Base-by-base conservation (phyloP, 371 early-diverging fungal genomes). In the Mucor irregularis region DNA sequence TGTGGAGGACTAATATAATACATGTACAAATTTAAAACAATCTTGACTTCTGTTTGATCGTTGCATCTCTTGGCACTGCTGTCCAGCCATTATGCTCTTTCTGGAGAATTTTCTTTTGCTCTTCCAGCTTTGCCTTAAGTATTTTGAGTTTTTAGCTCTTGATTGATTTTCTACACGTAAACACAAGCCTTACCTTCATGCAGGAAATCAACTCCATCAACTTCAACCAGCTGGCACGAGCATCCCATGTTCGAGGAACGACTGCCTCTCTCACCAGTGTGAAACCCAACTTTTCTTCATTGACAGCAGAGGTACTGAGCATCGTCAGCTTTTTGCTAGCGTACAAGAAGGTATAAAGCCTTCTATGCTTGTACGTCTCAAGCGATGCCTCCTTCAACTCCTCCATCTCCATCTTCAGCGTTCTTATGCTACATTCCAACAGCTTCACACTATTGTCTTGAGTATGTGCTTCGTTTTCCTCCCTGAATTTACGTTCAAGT, bases 101-200 rank as follows among this genome's bases (percentile, higher is more conserved):
- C 26, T 49, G 38, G 25, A 49, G 26, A 38, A 37, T 37, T 38
- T 49, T 25, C n/a, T 38, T 49, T 28, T 49, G 50, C 28, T 49
- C 50, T 49, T 49, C 50, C 22, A 49, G 28, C 38, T 38, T 38
- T 14, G 49, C 26, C 38, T 49, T 47, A n/a, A n/a, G n/a, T n/a
- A n/a, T 49, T 49, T 49, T 5, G 38, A 49, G 38, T 38, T 38
- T 26, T 26, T 38, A 16, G 28, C 38, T 38, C 24, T 25, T 49
- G 26, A 38, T 38, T 49, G 5, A 26, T 49, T 49, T 49, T 38
- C 38, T 38, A n/a, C 26, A 19, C 38, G 38, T 49, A 11, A 49
- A 35, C 37, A 35, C 37, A 33, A 49, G 35, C 34, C 22, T 37
- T 35, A 40, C 51, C 42, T 51, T 51, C 17, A 30, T 29, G 13